Conservation (phyloP, 345 rosid species). For the Gossypioides kirkii region DNA sequence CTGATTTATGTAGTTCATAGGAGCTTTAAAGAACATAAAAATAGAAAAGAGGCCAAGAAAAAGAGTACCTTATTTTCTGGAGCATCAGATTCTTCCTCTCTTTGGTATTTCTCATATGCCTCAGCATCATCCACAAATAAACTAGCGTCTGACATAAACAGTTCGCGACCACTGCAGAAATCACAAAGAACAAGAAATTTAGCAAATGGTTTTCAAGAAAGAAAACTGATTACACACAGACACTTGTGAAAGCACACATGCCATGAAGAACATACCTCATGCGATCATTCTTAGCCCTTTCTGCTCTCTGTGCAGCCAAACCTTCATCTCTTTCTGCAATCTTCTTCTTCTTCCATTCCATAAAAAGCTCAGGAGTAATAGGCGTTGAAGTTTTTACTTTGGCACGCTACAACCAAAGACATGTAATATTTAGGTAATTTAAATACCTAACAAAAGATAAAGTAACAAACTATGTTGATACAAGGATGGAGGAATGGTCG, state of each 20-base stretch:
- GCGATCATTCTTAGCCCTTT: constrained; percentile 60
- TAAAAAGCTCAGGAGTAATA: constrained; percentile 53
- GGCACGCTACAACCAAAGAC: constrained; percentile 40
- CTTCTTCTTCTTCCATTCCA: constrained; percentile 60
- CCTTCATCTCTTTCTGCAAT: constrained; percentile 52
- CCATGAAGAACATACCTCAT: constrained; percentile 40
- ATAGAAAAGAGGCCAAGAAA: background rate
- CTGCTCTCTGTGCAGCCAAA: constrained; percentile 47
- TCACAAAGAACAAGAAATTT: constrained; percentile 13
- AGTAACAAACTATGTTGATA: background rate
- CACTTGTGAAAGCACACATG: background rate
- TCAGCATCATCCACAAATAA: constrained; percentile 58
- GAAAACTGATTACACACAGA: background rate
- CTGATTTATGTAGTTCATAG: background rate
- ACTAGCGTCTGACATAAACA: constrained; percentile 51
- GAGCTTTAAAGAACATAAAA: background rate
- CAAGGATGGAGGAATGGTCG: background rate
- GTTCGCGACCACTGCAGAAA: constrained; percentile 54
- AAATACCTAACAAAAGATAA: background rate
- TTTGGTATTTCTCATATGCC: constrained; percentile 52
- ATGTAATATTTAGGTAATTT: constrained; percentile 1
- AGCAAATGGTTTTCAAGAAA: constrained; percentile 5
- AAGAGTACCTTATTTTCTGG: constrained; percentile 32
- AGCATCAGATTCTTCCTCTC: constrained; percentile 41
- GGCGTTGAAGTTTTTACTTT: constrained; percentile 44